phyloP scores from a whole-genome alignment of 164 flowering plant species.

The Litsea cubeba region DNA sequence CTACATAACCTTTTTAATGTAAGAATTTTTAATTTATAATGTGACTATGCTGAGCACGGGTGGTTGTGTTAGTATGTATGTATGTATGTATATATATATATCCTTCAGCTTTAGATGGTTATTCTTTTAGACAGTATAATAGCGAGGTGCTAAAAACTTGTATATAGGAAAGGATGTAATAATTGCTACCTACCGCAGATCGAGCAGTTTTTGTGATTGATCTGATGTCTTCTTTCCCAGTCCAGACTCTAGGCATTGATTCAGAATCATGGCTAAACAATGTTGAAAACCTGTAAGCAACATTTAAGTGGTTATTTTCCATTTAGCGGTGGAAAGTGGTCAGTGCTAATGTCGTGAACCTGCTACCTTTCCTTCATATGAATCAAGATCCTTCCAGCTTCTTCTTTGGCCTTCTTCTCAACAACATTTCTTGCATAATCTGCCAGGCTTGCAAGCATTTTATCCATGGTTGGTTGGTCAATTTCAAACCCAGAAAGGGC shows the following conservation, averaged over 20 bases:
- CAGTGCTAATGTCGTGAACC: background rate
- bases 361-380: slow-evolving; percentile 93
- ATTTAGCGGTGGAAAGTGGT: background rate
- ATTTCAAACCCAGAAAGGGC: slow-evolving; percentile 85
- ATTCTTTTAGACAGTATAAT: too few relatives aligned
- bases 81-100: too few relatives aligned
- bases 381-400: slow-evolving; percentile 82
- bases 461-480: slow-evolving; percentile 50
- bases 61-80: too few relatives aligned
- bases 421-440: slow-evolving; percentile 71
- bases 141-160: background rate
- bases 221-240: slow-evolving; percentile 89
- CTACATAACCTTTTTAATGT: too few relatives aligned
- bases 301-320: slow-evolving; percentile 7
- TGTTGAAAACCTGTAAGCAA: slow-evolving; percentile 63
- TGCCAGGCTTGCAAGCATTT: slow-evolving; percentile 54
- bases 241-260: slow-evolving; percentile 98
- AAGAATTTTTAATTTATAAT: too few relatives aligned
- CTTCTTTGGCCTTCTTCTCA: slow-evolving; percentile 82
- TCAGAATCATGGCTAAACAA: slow-evolving; percentile 89
- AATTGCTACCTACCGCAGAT: slow-evolving; percentile 50
- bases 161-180: background rate
- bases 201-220: slow-evolving; percentile 91
- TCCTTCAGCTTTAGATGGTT: too few relatives aligned
- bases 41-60: too few relatives aligned